Conservation (phyloP, 1,284 basidiomycete genomes). For the Fomitiporia mediterranea region DNA sequence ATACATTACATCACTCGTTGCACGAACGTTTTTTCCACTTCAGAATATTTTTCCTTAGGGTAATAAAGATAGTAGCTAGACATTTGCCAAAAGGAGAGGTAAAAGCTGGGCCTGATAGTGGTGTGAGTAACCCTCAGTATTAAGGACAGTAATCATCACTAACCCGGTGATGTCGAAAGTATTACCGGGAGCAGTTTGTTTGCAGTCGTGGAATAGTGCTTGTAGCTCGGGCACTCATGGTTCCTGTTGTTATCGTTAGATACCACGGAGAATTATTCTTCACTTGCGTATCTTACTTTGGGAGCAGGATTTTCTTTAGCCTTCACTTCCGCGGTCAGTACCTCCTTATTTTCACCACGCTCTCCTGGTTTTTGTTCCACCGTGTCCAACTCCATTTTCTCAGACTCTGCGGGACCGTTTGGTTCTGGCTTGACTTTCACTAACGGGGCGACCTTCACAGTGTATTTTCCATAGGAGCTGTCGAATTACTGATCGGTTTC, state of each 20-base stretch:
- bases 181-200: slow-evolving; percentile 59
- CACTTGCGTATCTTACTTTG: neutral
- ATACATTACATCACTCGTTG: slow-evolving; percentile 61
- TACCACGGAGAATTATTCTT: too few relatives aligned
- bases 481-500: slow-evolving; percentile 44
- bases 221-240: slow-evolving; percentile 75
- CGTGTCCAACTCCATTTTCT: slow-evolving; percentile 51
- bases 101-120: slow-evolving; percentile 72
- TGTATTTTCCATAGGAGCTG: slow-evolving; percentile 49
- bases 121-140: neutral
- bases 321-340: slow-evolving; percentile 5
- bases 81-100: slow-evolving; percentile 92
- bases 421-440: slow-evolving; percentile 39
- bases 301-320: slow-evolving; percentile 16
- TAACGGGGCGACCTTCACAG: slow-evolving; percentile 40
- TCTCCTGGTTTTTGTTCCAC: slow-evolving; percentile 32
- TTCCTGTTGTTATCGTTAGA: too few relatives aligned
- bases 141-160: too few relatives aligned
- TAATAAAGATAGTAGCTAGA: slow-evolving; percentile 83
- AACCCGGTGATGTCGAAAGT: slow-evolving; percentile 70
- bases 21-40: slow-evolving; percentile 54
- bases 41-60: slow-evolving; percentile 64
- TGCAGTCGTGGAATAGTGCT: slow-evolving; percentile 65
- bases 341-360: slow-evolving; percentile 30
- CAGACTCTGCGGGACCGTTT: slow-evolving; percentile 37